These are phyloP conservation scores for Oenanthe sinensis DNA, from an alignment of 129 eudicot genomes.

Conservation along the genomic window DNA sequence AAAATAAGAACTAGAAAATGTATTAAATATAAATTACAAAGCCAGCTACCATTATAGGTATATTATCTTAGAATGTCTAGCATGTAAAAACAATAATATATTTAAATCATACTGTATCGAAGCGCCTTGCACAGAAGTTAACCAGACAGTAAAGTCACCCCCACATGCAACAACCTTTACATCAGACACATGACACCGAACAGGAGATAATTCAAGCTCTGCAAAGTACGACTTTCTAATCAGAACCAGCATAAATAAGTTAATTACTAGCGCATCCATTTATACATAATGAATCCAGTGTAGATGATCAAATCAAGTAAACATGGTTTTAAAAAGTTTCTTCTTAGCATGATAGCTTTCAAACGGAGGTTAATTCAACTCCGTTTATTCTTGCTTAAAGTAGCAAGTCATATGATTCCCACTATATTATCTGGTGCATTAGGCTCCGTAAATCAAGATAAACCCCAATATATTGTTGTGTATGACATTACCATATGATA, in stretches of 20 bases:
- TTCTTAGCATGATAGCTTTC: not conserved
- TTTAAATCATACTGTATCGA: conserved; percentile 70
- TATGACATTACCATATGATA: not conserved
- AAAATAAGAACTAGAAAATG: not conserved
- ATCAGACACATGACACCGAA: conserved; percentile 68
- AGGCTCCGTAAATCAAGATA: not conserved
- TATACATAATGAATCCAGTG: not conserved
- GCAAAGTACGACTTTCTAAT: conserved; percentile 14
- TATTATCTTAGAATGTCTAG: not conserved
- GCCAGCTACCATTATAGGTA: not conserved
- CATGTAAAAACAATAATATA: conserved; percentile 4
- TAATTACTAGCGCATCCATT: not conserved
- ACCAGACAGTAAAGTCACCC: conserved; percentile 89
- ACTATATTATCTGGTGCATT: not conserved
- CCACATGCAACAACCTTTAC: conserved; percentile 65
- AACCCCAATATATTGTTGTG: not conserved
- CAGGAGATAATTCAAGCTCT: conserved; percentile 76
- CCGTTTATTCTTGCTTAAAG: not conserved
- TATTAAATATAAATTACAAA: not conserved
- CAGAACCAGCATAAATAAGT: not conserved
- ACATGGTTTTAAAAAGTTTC: not conserved
- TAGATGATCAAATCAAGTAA: not conserved
- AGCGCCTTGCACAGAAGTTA: conserved; percentile 74
- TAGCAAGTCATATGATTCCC: not conserved
- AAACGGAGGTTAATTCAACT: not conserved